A percentile compares a stretch with the other conserved stretches of the same genome.
Conservation (phyloP, 2,329 filamentous ascomycete genomes). For the Neofusicoccum laricinum region DNA sequence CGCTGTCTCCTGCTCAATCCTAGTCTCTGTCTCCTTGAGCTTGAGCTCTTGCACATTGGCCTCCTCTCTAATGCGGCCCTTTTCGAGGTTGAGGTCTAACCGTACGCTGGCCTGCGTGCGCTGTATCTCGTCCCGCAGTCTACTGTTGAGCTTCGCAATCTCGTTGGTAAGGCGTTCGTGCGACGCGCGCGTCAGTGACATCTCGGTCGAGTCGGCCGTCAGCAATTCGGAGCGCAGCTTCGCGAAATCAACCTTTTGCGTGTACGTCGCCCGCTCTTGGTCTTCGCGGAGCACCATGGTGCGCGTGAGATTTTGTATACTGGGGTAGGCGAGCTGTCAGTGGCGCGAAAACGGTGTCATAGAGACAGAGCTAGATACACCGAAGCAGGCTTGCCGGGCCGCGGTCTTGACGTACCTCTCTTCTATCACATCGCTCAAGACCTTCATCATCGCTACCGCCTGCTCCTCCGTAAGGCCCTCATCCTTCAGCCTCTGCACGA, state of each 20-base stretch:
- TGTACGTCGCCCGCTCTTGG: conserved; percentile 72
- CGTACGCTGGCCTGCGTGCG: conserved; percentile 90
- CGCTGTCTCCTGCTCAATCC: conserved; percentile 97
- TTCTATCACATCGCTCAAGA: conserved; percentile 93
- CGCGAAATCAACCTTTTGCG: conserved; percentile 94
- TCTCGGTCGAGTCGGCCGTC: conserved; percentile 87
- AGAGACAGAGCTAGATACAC: background rate
- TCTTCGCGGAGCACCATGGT: conserved; percentile 98
- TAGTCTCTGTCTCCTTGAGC: conserved; percentile 97
- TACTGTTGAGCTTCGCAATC: conserved; percentile 85
- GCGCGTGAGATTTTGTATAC: conserved; percentile 93
- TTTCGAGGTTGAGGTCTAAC: conserved; percentile 91
- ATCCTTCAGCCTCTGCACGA: conserved; percentile 82
- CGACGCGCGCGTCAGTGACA: conserved; percentile 79
- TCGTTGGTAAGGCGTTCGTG: conserved; percentile 94
- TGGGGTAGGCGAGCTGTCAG: conserved; percentile 29
- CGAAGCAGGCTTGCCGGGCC: background rate
- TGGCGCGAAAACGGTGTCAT: background rate
- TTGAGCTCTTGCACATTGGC: conserved; percentile 95
- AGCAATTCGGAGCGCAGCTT: conserved; percentile 94
- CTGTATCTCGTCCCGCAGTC: conserved; percentile 88
- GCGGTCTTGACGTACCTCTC: conserved; percentile 62
- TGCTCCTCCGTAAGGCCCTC: conserved; percentile 97
- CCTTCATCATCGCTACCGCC: conserved; percentile 96
- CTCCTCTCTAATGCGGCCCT: conserved; percentile 93